These are phyloP conservation scores for Lentinula guzmanii DNA, from an alignment of 768 basidiomycete genomes.

Conservation along the genomic window DNA sequence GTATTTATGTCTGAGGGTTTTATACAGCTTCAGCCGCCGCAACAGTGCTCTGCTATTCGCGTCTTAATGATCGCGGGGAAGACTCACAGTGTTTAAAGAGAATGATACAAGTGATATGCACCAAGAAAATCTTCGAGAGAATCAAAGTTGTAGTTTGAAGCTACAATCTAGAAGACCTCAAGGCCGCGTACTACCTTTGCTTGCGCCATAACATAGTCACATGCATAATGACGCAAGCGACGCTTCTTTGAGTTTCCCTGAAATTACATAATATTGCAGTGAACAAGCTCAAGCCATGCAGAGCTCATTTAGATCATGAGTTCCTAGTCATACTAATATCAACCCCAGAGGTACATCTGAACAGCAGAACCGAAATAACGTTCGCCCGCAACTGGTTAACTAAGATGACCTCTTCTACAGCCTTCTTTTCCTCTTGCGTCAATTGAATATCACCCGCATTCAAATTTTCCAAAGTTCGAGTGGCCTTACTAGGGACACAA, in stretches of 20 bases:
- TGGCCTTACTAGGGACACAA: constrained; percentile 8
- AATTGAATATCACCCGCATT: constrained; percentile 24
- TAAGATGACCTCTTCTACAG: not conserved
- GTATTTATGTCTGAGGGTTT: no score
- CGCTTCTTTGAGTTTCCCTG: no score
- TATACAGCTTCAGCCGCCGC: no score
- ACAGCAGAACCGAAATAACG: not conserved
- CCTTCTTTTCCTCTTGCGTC: not conserved
- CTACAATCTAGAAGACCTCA: not conserved
- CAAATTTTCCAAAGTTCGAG: constrained; percentile 39
- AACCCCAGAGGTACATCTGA: not conserved
- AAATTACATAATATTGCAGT: no score
- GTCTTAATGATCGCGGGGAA: no score
- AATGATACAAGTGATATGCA: no score
- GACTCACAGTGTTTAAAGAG: no score
- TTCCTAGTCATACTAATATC: not conserved
- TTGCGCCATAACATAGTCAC: not conserved
- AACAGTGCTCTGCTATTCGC: no score
- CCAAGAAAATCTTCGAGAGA: no score
- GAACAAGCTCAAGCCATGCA: no score
- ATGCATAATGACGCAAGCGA: not conserved
- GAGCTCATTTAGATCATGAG: no score
- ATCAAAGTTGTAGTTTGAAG: not conserved
- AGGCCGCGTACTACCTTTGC: not conserved
- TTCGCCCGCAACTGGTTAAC: constrained; percentile 1